Conservation (phyloP, 1,284 basidiomycete genomes). For the Lentinus polychrous region DNA sequence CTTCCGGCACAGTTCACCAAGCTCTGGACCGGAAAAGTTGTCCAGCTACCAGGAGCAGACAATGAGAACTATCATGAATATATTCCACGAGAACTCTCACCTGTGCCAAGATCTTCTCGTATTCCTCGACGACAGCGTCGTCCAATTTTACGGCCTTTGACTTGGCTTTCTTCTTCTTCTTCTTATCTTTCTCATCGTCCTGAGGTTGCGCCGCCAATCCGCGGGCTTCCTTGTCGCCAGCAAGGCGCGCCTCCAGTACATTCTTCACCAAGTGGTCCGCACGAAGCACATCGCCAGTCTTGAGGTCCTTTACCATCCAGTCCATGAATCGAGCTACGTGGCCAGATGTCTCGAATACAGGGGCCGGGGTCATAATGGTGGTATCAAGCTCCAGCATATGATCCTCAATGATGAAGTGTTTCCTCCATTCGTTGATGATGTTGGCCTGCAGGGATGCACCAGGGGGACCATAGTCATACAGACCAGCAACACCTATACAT, state of each 20-base stretch:
- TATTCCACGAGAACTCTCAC: conserved; percentile 34
- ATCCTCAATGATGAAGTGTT: conserved; percentile 98
- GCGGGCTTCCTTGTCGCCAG: conserved; percentile 90
- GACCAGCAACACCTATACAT: conserved; percentile 78
- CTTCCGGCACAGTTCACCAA: conserved; percentile 84
- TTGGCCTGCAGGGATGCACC: conserved; percentile 96
- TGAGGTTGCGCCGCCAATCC: conserved; percentile 50
- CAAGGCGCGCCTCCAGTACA: conserved; percentile 86
- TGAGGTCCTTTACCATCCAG: conserved; percentile 97
- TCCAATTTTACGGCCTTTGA: conserved; percentile 70
- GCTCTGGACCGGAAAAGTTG: conserved; percentile 87
- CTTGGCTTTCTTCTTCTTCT: conserved; percentile 80
- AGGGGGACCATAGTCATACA: conserved; percentile 95
- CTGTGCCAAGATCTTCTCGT: conserved; percentile 82
- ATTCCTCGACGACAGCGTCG: conserved; percentile 73
- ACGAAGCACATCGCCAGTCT: conserved; percentile 94
- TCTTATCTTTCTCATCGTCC: conserved; percentile 55
- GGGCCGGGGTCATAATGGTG: conserved; percentile 92
- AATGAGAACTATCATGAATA: conserved; percentile 1
- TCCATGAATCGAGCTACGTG: conserved; percentile 98
- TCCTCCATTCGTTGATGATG: conserved; percentile 95
- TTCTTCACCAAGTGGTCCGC: conserved; percentile 96
- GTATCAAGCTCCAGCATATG: conserved; percentile 99
- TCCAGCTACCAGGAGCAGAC: conserved; percentile 61
- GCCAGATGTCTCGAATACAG: conserved; percentile 96